Evolutionary conservation across 2,329 filamentous ascomycete species (phyloP), one percentile per base, ranked within the genome.

Genomic region (Allantophomopsis lycopodina): DNA sequence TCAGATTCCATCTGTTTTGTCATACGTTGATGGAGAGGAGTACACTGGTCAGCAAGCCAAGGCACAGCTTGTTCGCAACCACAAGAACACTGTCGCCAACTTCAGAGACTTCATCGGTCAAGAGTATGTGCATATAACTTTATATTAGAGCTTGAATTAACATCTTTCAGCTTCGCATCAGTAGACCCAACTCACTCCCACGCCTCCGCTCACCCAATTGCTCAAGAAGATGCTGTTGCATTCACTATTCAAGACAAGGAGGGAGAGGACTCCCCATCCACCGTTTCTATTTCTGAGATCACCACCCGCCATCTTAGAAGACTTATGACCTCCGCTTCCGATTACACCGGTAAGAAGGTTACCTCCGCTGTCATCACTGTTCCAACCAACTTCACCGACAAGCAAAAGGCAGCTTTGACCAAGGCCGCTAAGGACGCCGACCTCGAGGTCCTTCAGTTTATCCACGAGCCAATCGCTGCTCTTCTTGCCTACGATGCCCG

Each of bases 21-120:
- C 91, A 31, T 98, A 98, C 60, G 81, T 94, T 55, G 81, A 88
- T 40, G 91, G 88, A 49, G 91, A 98, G 58, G 89, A 98, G 66
- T 95, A 94, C 64, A 88, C 93, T 57, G 91, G 91, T 55, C 80
- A 83, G 48, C 89, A 98, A 65, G 91, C 89, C 55, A 98, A 96
- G 73, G 71, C 74, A 48, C 89, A 96, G 66, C 76, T 96, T 43
- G 73, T 96, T 50, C 83, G 91, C 57, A 96, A 98, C 64, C 73
- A 86, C 48, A 75, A 76, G 60, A 96, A 96, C 71, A 95, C 91
- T 16, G 75, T 95, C 56, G 84, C 86, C 58, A 94, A 85, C 68
- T 98, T 96, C 71, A 80, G 87, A 63, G 91, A 98, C 57, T 95
- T 87, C 62, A 65, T 98, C 39, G 91, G 91, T 52, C 84, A 94